Base-by-base conservation (phyloP, 306 rosid species). In the Quercus mongolica region DNA sequence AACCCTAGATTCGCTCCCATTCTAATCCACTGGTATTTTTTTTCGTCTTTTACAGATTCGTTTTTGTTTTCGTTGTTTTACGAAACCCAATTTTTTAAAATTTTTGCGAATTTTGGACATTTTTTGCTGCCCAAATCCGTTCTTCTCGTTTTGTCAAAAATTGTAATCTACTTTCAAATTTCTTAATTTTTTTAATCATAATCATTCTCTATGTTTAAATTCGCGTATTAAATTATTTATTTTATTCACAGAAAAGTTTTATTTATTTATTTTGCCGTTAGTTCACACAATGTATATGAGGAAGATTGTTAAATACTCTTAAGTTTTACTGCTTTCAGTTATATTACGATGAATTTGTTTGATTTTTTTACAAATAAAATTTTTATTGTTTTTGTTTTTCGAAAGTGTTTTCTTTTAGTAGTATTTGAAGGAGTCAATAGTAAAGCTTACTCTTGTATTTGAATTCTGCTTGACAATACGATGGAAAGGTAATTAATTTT, bases 1-100 rank as follows among this genome's bases (percentile, higher is more conserved):
- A 82, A 75, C 92, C 90, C 93, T 91, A 85, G 87, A 78, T 89
- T 86, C 83, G 73, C 84, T 74, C 57, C 78, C 91, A 81, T 87
- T 86, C 82, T 57, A 15, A 15, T 46, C 52, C 44, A 21, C 77
- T 61, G 90, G 89, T 90, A 62, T 76, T 77, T 86, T n/a, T 52
- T 83, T 67, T 46, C 15, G 15, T 8, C 7, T 38, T 38, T 38
- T 38, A 38, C 51, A 74, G 83, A 76, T 81, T 85, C 81, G 76
- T 79, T 87, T 86, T 58, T 44, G 57, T 59, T 67, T 83, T 68
- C 68, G 17, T 46, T 46, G 19, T 71, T 73, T 56, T 33, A 44
- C 71, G 18, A 35, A 14, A 56, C 44, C 44, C 63, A 23, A 35
- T 59, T 80, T 23, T 41, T 38, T 38, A 38, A 74, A 54, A 31